Evolutionary conservation across 495 filamentous ascomycete species (phyloP).

Genomic region (Daldinia loculata): DNA sequence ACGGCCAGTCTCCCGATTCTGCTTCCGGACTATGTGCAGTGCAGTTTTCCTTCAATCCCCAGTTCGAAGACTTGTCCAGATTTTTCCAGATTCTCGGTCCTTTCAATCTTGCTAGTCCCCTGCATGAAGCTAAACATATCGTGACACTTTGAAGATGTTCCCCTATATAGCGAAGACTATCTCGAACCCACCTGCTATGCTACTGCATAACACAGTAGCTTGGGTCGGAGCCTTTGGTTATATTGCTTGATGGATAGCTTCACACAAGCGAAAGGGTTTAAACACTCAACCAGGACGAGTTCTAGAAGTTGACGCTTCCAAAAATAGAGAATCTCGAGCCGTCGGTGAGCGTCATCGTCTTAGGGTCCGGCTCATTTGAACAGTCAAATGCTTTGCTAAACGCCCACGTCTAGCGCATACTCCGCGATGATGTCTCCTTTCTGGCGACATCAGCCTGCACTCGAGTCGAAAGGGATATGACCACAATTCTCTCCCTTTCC

Average conservation of each 20-base stretch:
- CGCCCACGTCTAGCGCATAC: neutral
- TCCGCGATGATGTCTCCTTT: neutral
- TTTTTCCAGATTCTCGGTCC: slow-evolving; percentile 30
- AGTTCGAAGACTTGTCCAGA: slow-evolving; percentile 32
- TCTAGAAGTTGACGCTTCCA: slow-evolving; percentile 32
- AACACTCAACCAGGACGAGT: slow-evolving; percentile 5
- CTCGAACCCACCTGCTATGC: slow-evolving; percentile 22
- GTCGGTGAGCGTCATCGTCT: slow-evolving; percentile 14
- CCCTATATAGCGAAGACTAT: slow-evolving; percentile 10
- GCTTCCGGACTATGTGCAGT: slow-evolving; percentile 2
- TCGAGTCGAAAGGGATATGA: slow-evolving; percentile 10
- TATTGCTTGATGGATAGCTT: slow-evolving; percentile 23
- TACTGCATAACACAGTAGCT: slow-evolving; percentile 16
- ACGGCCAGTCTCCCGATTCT: slow-evolving; percentile 22
- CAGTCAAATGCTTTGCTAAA: neutral
- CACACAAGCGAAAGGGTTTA: slow-evolving; percentile 21
- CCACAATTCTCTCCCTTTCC: slow-evolving; percentile 13
- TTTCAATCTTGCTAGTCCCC: slow-evolving; percentile 20
- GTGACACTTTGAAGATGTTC: slow-evolving; percentile 19
- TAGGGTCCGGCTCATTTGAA: neutral
- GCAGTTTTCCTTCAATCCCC: slow-evolving; percentile 7
- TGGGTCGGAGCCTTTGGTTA: slow-evolving; percentile 24
- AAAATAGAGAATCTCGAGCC: slow-evolving; percentile 42
- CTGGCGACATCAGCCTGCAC: neutral
- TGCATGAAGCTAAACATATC: slow-evolving; percentile 25